Evolutionary conservation across 345 rosid genomes (phyloP).

Genomic region (Euphorbia tirucalli): DNA sequence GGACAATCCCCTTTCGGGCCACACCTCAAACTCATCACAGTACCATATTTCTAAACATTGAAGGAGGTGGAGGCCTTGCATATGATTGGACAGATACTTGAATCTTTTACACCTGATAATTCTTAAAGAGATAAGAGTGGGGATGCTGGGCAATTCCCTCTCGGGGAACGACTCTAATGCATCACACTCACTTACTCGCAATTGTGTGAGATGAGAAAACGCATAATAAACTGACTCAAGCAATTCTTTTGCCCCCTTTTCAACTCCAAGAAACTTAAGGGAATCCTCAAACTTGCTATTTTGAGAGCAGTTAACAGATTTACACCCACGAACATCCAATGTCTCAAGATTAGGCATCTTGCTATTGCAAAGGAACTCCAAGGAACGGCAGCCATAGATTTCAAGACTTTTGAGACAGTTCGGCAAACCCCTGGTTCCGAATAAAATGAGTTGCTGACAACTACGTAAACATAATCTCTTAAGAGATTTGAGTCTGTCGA

Average conservation of each 20-base stretch:
- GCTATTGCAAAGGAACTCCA: not conserved
- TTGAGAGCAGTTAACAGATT: not conserved
- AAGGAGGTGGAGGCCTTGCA: not conserved
- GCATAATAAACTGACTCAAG: not conserved
- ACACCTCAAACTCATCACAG: constrained; percentile 10
- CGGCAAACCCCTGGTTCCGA: no score
- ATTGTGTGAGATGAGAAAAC: not conserved
- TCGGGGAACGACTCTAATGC: not conserved
- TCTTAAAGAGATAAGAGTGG: not conserved
- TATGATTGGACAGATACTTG: not conserved
- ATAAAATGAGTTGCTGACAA: no score
- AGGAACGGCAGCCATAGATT: no score
- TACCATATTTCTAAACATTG: not conserved
- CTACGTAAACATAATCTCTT: no score
- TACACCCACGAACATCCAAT: not conserved
- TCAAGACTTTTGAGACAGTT: no score
- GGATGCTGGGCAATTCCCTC: not conserved
- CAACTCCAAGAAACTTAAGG: not conserved
- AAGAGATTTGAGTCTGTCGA: constrained; percentile 32
- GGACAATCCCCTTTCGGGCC: not conserved
- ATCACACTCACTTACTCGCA: not conserved
- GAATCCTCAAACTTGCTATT: not conserved
- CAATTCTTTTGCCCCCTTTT: not conserved
- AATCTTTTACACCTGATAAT: constrained; percentile 9
- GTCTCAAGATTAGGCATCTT: not conserved